Base-by-base conservation (phyloP, 176 grass and related monocot species). In the Phragmites australis region DNA sequence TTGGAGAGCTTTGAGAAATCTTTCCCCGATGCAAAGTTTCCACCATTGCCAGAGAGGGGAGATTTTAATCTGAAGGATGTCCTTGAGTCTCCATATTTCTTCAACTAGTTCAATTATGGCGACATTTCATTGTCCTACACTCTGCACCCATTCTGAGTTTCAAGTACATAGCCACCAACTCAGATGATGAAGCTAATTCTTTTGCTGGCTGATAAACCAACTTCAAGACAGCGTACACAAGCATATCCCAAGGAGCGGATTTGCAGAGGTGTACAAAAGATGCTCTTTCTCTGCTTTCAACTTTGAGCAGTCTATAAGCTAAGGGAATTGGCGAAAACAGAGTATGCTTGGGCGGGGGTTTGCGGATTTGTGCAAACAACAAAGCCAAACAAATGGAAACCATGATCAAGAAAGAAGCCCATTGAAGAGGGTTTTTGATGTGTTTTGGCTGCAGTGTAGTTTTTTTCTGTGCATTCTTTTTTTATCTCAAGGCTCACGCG, bases 1-100 rank as follows among this genome's bases (percentile, higher is more conserved):
- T 80, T 93, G 74, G 87, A 83, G 74, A 83, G 86, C 55, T 98
- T 94, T 50, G 64, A 98, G 79, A 77, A 89, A 78, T 93, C 92
- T 22, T 98, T 94, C 70, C 96, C 96, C 23, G 72, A 27, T 29
- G 26, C 91, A 62, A 76, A 18, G 68, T 98, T 98, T 27, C 96
- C 92, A 56, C 84, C 83, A 8, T 83, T 98, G 81, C 96, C 96
- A 9, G 96, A 94, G 78, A 88, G 92, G 75, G 96, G 92, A 40
- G 83, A 98, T 83, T 98, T 98, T 69, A 46, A 98, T 70, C 72
- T 98, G 75, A 93, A 86, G 88, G 88, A 93, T 85, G 96, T 94
- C 50, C 81, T 94, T 18, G 65, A 86, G 48, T 94, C 96, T 46
- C 71, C 81, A 1, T 98, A 94, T 88, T 98, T 94, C 68, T 98